These are phyloP conservation scores for Colletotrichum chrysophilum DNA, from an alignment of 2,329 filamentous ascomycete species.

Conservation along the genomic window DNA sequence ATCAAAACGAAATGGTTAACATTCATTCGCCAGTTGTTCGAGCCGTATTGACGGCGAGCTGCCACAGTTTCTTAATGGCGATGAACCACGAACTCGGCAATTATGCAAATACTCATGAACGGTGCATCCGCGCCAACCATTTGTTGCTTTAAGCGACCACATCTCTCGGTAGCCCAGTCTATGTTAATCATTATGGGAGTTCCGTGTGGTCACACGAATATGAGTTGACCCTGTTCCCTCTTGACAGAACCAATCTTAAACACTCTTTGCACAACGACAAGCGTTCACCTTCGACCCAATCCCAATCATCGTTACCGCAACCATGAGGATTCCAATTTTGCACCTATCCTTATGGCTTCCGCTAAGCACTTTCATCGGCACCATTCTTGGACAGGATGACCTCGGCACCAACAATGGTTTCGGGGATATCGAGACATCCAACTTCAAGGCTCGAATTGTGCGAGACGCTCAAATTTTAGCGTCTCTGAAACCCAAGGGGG, in stretches of 20 bases:
- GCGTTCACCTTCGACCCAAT: background rate
- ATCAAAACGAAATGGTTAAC: background rate
- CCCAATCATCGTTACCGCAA: background rate
- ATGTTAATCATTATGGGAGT: background rate
- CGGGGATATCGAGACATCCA: background rate
- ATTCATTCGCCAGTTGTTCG: background rate
- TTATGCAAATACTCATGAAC: background rate
- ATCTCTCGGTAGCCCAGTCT: background rate
- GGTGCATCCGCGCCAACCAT: background rate
- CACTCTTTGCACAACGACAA: background rate
- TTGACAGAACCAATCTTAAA: background rate
- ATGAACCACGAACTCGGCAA: background rate
- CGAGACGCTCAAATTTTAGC: slow-evolving; percentile 49
- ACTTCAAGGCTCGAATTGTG: slow-evolving; percentile 2
- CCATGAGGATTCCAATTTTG: background rate
- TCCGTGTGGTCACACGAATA: background rate
- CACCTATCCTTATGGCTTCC: background rate
- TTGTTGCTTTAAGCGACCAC: background rate
- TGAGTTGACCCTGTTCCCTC: background rate
- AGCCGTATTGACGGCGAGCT: background rate
- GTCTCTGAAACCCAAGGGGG: slow-evolving; percentile 42
- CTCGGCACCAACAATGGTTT: background rate
- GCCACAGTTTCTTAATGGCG: background rate
- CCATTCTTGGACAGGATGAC: background rate
- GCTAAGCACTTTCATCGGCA: background rate